Evolutionary conservation across 2,329 filamentous ascomycete genomes (phyloP).

Genomic region (Nemania sp.): DNA sequence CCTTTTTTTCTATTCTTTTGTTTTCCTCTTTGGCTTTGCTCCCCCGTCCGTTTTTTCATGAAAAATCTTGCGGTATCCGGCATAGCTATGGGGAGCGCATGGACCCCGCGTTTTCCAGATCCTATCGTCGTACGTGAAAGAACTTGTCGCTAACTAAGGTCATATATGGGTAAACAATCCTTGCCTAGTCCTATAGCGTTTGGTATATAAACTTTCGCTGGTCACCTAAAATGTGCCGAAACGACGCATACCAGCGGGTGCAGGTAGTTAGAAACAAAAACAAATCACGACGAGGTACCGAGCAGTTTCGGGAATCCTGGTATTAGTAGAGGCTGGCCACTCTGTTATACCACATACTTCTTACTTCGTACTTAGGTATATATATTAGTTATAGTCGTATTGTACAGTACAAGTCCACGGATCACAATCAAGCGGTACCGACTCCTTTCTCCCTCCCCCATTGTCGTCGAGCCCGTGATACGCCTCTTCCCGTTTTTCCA

Average conservation of each 20-base stretch:
- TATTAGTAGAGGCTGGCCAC: neutral
- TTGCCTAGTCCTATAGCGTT: too few species aligned
- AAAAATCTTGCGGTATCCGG: too few species aligned
- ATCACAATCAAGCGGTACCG: slow-evolving; percentile 6
- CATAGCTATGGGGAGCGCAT: too few species aligned
- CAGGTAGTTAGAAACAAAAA: neutral
- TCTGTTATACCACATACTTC: neutral
- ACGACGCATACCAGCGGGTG: too few species aligned
- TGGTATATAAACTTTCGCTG: neutral
- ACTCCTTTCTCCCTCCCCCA: neutral
- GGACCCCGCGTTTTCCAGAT: too few species aligned
- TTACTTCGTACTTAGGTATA: neutral
- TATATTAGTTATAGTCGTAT: slow-evolving; percentile 26
- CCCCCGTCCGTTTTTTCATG: too few species aligned
- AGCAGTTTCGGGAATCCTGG: neutral
- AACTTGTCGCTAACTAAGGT: too few species aligned
- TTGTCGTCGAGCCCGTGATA: neutral
- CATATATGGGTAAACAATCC: too few species aligned
- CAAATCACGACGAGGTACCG: neutral
- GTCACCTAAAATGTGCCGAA: neutral
- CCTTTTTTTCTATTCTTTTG: too few species aligned
- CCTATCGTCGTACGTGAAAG: too few species aligned
- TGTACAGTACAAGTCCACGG: too few species aligned
- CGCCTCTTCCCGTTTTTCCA: neutral
- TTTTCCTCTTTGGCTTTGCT: too few species aligned